Conservation (phyloP, 352 stramenopile genomes). For the Pythium grandisporangium region DNA sequence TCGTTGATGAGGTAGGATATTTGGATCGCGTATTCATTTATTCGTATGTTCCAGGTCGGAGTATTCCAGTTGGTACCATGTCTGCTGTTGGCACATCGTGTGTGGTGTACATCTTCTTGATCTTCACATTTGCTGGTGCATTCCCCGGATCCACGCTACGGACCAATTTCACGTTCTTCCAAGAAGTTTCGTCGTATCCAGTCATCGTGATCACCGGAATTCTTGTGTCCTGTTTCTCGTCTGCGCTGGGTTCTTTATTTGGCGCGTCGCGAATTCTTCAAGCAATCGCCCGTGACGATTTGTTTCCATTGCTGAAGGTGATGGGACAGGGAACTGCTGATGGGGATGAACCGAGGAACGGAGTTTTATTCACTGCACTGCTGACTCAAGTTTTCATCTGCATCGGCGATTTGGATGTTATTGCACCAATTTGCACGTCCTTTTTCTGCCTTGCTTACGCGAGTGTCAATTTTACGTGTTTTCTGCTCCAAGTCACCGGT, state of each 20-base stretch:
- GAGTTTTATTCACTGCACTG: slow-evolving; percentile 53
- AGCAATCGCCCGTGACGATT: slow-evolving; percentile 61
- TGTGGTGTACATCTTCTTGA: slow-evolving; percentile 60
- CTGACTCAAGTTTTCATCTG: slow-evolving; percentile 64
- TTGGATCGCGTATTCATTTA: slow-evolving; percentile 4
- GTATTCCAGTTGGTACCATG: slow-evolving; percentile 59
- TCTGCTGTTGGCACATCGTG: slow-evolving; percentile 48
- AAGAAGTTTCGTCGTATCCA: slow-evolving; percentile 42
- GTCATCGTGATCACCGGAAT: slow-evolving; percentile 56
- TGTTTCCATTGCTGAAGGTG: slow-evolving; percentile 35
- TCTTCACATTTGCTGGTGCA: slow-evolving; percentile 47
- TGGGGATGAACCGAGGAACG: slow-evolving; percentile 61
- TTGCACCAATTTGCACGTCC: slow-evolving; percentile 71
- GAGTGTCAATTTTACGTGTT: slow-evolving; percentile 63
- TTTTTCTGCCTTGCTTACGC: slow-evolving; percentile 80
- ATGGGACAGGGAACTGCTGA: slow-evolving; percentile 41
- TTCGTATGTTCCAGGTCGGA: slow-evolving; percentile 19
- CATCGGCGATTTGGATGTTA: slow-evolving; percentile 61
- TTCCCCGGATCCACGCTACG: slow-evolving; percentile 49
- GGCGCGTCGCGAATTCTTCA: slow-evolving; percentile 64
- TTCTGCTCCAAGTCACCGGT: slow-evolving; percentile 62
- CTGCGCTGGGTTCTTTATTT: slow-evolving; percentile 55
- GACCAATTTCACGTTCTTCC: slow-evolving; percentile 73
- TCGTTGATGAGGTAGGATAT: neutral
- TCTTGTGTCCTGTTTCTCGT: slow-evolving; percentile 62